A percentile compares a stretch with the other conserved stretches of the same genome.
Evolutionary conservation across 345 rosid species (phyloP).

Genomic region (Rhizophora apiculata): DNA sequence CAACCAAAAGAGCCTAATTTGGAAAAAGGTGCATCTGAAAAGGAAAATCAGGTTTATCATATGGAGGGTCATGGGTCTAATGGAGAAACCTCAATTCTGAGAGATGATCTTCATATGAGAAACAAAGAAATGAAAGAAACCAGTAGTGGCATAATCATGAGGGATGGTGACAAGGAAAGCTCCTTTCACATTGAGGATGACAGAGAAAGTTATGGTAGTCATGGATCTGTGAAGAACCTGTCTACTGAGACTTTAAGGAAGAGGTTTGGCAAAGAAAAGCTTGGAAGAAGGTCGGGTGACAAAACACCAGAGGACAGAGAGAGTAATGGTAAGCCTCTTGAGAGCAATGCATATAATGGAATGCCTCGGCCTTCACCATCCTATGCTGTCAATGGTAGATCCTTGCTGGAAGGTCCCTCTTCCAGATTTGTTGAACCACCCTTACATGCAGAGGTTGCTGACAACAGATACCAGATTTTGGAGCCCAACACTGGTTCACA

Average conservation of each 20-base stretch:
- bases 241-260: slow-evolving; percentile 29
- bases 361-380: slow-evolving; percentile 14
- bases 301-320: slow-evolving; percentile 27
- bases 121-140: slow-evolving; percentile 30
- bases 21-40: slow-evolving; percentile 19
- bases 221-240: slow-evolving; percentile 24
- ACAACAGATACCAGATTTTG: slow-evolving; percentile 5
- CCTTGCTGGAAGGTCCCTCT: slow-evolving; percentile 19
- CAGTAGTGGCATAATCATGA: neutral
- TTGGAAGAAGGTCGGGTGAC: slow-evolving; percentile 26
- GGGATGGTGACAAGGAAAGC: slow-evolving; percentile 13
- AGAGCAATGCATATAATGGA: slow-evolving; percentile 21
- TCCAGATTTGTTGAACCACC: slow-evolving; percentile 11
- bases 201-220: slow-evolving; percentile 26
- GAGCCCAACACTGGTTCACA: slow-evolving; percentile 11
- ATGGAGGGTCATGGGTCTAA: slow-evolving; percentile 14
- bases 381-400: slow-evolving; percentile 21
- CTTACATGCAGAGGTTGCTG: neutral
- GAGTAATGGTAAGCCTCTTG: slow-evolving; percentile 28
- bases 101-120: slow-evolving; percentile 21
- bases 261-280: slow-evolving; percentile 19
- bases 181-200: slow-evolving; percentile 11
- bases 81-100: slow-evolving; percentile 15
- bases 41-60: slow-evolving; percentile 19
- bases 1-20: slow-evolving; percentile 18